Evolutionary conservation across 805 yeast genomes (phyloP), one percentile per base, ranked within the genome.

Genomic region (Kodamaea laetipori): DNA sequence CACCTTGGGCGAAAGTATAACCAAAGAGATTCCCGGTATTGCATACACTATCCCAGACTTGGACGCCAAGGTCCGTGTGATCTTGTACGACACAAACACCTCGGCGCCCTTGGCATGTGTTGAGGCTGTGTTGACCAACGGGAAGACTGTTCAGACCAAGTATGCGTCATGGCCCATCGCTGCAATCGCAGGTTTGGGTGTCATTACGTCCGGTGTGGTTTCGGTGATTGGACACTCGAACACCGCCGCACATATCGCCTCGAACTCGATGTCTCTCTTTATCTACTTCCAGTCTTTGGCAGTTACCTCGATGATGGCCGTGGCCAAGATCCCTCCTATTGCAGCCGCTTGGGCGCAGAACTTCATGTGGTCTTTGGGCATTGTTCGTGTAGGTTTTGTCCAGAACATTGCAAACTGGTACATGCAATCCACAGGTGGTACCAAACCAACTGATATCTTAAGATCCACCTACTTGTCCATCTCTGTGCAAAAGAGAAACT

Each of bases 291-390:
- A 94, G 71, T 81, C 86, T 45, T 74, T 94, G 54, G 97, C 97
- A 15, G 82, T 92, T 47, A 84, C 92, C 13, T 79, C 96, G 12
- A 90, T 94, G 97, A 84, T 90, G 90, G 97, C 95, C 44, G 97
- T 92, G 23, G 78, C 88, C 15, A 73, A 80, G 48, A 86, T 89
- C 15, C 99, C 99, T 1, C 99, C 99, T 2, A 90, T 94, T 53
- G 98, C 97, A 4, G 89, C 96, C 2, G 90, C 98, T 2, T 92
- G 99, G 99, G 82, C 95, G 24, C 96, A 92, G 66, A 94, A 92
- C 69, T 94, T 94, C 73, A 82, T 81, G 65, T 92, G 98, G 98
- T 82, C 97, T 1, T 78, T 92, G 78, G 99, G 99, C 37, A 83
- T 92, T 51, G 86, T 94, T 55, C 76, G 77, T 42, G 80, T 82